Percentiles rank a stretch among this genome's conserved stretches.
These are phyloP conservation scores for Maudiozyma saulgeensis DNA, from an alignment of 805 yeast species.

Conservation along the genomic window DNA sequence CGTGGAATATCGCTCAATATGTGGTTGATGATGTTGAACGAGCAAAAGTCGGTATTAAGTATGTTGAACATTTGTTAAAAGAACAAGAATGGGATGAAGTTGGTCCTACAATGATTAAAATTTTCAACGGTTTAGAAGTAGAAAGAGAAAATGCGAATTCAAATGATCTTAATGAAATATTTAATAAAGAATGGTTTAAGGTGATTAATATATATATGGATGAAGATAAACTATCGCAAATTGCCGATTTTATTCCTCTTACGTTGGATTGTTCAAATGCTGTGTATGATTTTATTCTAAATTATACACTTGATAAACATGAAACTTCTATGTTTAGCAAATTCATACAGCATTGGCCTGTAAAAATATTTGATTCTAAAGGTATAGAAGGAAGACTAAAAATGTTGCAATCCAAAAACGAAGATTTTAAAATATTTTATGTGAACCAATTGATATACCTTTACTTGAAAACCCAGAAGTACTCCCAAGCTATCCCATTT, in stretches of 20 bases:
- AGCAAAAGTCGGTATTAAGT: conserved; percentile 50
- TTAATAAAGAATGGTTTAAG: conserved; percentile 48
- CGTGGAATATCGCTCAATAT: conserved; percentile 68
- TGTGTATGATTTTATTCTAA: conserved; percentile 40
- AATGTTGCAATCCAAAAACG: conserved; percentile 32
- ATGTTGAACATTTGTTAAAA: conserved; percentile 33
- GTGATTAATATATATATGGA: conserved; percentile 50
- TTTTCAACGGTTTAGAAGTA: conserved; percentile 21
- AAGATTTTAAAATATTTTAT: conserved; percentile 20
- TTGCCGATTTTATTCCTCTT: conserved; percentile 51
- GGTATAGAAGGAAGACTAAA: conserved; percentile 40
- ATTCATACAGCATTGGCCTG: conserved; percentile 50
- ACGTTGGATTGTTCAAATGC: conserved; percentile 30
- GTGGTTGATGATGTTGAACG: conserved; percentile 43
- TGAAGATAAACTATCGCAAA: conserved; percentile 34
- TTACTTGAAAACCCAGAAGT: conserved; percentile 49
- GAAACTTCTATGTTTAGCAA: conserved; percentile 33
- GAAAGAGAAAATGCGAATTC: not conserved
- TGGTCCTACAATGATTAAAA: conserved; percentile 10
- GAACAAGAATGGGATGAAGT: conserved; percentile 48
- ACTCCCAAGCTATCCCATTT: conserved; percentile 54
- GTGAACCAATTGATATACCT: conserved; percentile 42
- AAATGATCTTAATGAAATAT: conserved; percentile 3
- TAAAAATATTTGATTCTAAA: conserved; percentile 39
- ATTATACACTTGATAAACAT: conserved; percentile 33